Evolutionary conservation across 2,329 filamentous ascomycete genomes (phyloP).

Genomic region (Apiospora saccharicola): DNA sequence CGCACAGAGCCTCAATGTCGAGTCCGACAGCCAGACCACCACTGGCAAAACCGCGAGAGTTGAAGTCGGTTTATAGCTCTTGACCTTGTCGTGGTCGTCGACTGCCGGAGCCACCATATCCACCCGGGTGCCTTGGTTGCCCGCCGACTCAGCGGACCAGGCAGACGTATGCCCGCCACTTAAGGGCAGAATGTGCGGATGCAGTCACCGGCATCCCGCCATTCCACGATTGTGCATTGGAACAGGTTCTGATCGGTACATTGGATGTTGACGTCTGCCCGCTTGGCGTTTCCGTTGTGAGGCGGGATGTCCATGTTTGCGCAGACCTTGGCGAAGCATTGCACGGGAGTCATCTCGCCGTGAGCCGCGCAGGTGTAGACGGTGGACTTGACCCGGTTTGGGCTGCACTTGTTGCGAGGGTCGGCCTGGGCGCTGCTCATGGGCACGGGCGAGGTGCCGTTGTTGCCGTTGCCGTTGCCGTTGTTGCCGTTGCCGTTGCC

Average conservation of each 20-base stretch:
- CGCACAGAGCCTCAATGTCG: not conserved
- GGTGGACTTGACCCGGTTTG: slow-evolving; percentile 12
- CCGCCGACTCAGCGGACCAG: slow-evolving; percentile 15
- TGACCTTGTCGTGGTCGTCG: not conserved
- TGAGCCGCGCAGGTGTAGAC: slow-evolving; percentile 12
- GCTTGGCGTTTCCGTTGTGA: not conserved
- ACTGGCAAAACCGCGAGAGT: not conserved
- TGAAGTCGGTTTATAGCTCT: not conserved
- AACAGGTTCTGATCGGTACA: slow-evolving; percentile 21
- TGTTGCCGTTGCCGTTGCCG: too few relatives aligned
- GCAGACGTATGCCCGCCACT: not conserved
- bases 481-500: too few relatives aligned
- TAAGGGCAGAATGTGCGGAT: slow-evolving; percentile 22
- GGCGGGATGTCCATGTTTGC: not conserved
- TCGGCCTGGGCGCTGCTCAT: slow-evolving; percentile 15
- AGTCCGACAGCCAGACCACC: not conserved
- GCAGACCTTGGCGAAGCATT: slow-evolving; percentile 23
- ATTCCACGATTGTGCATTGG: slow-evolving; percentile 16
- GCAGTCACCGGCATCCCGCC: slow-evolving; percentile 20
- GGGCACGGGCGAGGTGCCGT: not conserved
- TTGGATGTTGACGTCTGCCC: not conserved
- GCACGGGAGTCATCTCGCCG: not conserved
- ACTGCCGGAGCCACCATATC: slow-evolving; percentile 11
- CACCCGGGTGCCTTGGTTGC: slow-evolving; percentile 4
- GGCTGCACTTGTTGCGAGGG: slow-evolving; percentile 5